Base-by-base conservation (phyloP, 1,284 basidiomycete genomes). In the Vanrija sp. region DNA sequence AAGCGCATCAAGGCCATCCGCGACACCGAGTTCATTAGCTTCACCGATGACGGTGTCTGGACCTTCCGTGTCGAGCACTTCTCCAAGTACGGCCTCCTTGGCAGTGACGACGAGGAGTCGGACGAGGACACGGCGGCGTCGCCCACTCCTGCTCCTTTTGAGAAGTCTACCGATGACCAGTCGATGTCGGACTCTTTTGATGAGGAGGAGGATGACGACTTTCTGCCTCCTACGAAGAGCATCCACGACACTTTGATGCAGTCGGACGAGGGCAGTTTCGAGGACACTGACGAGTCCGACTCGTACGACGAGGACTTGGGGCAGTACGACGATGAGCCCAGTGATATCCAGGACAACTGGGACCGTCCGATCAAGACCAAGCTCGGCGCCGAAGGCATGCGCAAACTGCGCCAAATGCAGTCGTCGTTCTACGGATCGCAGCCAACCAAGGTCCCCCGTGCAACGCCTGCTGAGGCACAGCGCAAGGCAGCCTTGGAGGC, bases 21-120 rank as follows among this genome's bases (percentile, higher is more conserved):
- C 70, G 87, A 88, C 54, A 96, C 92, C 40, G 83, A 85, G 58
- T 98, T 95, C 69, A 85, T 91, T 71, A 80, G 79, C 68, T 98
- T 91, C 73, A 80, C 86, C 46, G 81, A 81, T 64, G 84, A 85
- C 64, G 95, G 95, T 46, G 86, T 84, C 71, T 98, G 96, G 95
- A 88, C 85, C 39, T 98, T 98, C 79, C 84, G 82, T 28, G 95
- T 98, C 57, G 87, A 94, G 71, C 91, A 95, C 79, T 98, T 98
- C 65, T 78, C 69, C 45, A 58, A 78, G 60, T 78, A 80, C 54
- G 79, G 79, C 29, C 64, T 79, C 18, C 60, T 58, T 38, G 70
- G 66, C 26, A 65, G 70, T 12, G 67, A 71, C 43, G 74, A 77
- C 19, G 72, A 72, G 12, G 69, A 72, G 9, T 65, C 64, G 12